Conservation (phyloP, 2,329 filamentous ascomycete species). For the Dryadomyces sulphureus region DNA sequence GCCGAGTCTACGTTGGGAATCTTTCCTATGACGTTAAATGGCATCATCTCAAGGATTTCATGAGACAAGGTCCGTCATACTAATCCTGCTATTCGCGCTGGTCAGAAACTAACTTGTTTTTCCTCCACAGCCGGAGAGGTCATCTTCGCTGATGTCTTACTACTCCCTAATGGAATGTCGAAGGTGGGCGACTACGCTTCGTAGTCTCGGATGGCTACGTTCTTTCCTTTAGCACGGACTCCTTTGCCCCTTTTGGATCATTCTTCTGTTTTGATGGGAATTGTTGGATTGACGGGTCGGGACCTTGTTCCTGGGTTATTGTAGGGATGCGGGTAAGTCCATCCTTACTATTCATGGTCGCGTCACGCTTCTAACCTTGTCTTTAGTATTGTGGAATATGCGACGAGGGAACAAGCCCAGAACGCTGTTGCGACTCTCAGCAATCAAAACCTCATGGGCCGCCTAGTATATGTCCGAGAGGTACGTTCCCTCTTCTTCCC, state of each 20-base stretch:
- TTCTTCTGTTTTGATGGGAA: slow-evolving; percentile 55
- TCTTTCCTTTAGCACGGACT: slow-evolving; percentile 20
- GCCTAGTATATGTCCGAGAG: slow-evolving; percentile 97
- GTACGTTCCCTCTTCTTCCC: slow-evolving; percentile 28
- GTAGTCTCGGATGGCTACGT: slow-evolving; percentile 71
- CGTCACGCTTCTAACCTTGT: not conserved
- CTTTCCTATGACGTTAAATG: slow-evolving; percentile 99
- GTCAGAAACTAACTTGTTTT: slow-evolving; percentile 19
- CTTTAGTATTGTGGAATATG: slow-evolving; percentile 97
- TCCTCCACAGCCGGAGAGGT: slow-evolving; percentile 75
- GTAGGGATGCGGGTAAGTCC: slow-evolving; percentile 99
- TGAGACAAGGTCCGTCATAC: slow-evolving; percentile 64
- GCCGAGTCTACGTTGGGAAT: slow-evolving; percentile 98
- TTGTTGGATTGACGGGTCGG: slow-evolving; percentile 98
- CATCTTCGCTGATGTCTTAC: slow-evolving; percentile 96
- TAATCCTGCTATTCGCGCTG: not conserved
- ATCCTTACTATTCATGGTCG: not conserved
- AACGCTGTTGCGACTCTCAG: slow-evolving; percentile 93
- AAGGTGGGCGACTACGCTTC: slow-evolving; percentile 88
- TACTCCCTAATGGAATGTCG: slow-evolving; percentile 99
- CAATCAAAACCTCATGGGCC: slow-evolving; percentile 98
- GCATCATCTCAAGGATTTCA: slow-evolving; percentile 99
- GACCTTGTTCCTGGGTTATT: slow-evolving; percentile 73
- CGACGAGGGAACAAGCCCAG: slow-evolving; percentile 97
- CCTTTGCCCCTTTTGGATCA: slow-evolving; percentile 27